phyloP scores from a whole-genome alignment of 345 rosid genomes.

The Eucalyptus albens region DNA sequence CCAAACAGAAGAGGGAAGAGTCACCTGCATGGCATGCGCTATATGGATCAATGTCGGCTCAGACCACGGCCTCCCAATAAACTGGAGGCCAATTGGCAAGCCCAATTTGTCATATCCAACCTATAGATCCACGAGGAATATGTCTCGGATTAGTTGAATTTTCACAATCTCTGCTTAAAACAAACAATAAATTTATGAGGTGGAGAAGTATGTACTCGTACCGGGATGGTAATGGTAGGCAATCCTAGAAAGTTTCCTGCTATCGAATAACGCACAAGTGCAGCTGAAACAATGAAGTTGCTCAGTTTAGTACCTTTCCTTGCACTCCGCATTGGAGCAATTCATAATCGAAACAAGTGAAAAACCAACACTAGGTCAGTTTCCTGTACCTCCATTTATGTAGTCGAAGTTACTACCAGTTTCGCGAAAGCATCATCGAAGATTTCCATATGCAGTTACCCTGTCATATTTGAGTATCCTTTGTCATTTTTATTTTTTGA shows the following conservation, averaged over 20 bases:
- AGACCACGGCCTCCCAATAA: slow-evolving; percentile 75
- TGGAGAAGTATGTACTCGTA: background rate
- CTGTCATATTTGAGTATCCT: slow-evolving; percentile 6
- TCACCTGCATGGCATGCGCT: slow-evolving; percentile 58
- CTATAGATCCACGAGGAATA: background rate
- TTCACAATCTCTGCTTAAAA: background rate
- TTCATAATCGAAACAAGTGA: background rate
- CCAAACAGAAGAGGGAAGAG: background rate
- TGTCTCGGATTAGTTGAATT: background rate
- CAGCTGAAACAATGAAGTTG: slow-evolving; percentile 29
- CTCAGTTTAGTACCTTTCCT: background rate
- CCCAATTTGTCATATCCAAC: slow-evolving; percentile 59
- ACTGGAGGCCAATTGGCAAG: slow-evolving; percentile 64
- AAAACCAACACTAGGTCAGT: background rate
- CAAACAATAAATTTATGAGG: background rate
- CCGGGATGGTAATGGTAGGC: slow-evolving; percentile 64
- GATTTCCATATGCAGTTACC: slow-evolving; percentile 54
- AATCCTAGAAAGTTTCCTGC: slow-evolving; percentile 73
- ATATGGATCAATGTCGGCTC: slow-evolving; percentile 51
- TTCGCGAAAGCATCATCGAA: slow-evolving; percentile 21
- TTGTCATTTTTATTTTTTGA: background rate
- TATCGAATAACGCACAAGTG: slow-evolving; percentile 56
- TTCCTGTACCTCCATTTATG: slow-evolving; percentile 52
- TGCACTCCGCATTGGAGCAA: background rate
- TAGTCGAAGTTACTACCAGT: slow-evolving; percentile 75